A percentile compares a stretch with the other conserved stretches of the same genome.
Conservation (phyloP, 805 yeast species). For the Sugiyamaella boreocaroliniensis region DNA sequence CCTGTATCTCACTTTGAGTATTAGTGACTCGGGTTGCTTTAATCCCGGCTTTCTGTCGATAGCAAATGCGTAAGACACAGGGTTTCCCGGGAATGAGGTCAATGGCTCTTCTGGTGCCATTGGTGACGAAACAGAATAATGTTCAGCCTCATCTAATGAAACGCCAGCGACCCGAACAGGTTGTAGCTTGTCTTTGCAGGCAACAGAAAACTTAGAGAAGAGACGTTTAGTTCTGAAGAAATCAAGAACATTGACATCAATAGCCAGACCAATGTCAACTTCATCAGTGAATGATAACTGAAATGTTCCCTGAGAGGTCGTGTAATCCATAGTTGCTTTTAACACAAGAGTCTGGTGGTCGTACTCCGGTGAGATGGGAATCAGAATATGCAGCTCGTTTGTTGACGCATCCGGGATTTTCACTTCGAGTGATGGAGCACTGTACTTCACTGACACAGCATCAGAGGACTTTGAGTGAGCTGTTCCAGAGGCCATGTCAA, state of each 20-base stretch:
- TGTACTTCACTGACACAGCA: not conserved
- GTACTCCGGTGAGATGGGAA: slow-evolving; percentile 28
- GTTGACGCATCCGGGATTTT: slow-evolving; percentile 2
- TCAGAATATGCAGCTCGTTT: slow-evolving; percentile 7
- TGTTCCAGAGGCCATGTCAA: not conserved
- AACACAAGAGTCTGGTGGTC: slow-evolving; percentile 22
- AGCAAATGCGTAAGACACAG: slow-evolving; percentile 54
- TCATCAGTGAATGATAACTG: slow-evolving; percentile 22
- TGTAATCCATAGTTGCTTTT: slow-evolving; percentile 23
- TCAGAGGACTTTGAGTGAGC: not conserved
- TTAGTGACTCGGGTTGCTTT: slow-evolving; percentile 5
- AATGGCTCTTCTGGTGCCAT: slow-evolving; percentile 16
- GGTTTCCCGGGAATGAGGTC: slow-evolving; percentile 64
- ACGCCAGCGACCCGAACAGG: slow-evolving; percentile 52
- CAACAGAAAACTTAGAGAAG: slow-evolving; percentile 63
- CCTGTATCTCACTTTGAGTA: slow-evolving; percentile 17
- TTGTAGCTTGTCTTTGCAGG: slow-evolving; percentile 43
- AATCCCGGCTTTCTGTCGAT: slow-evolving; percentile 36
- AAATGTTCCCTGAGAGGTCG: slow-evolving; percentile 15
- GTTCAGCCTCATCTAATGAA: slow-evolving; percentile 32
- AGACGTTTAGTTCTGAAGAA: slow-evolving; percentile 52
- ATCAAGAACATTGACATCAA: slow-evolving; percentile 78
- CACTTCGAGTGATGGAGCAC: slow-evolving; percentile 10
- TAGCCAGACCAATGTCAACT: slow-evolving; percentile 48
- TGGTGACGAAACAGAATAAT: slow-evolving; percentile 32